phyloP scores from a whole-genome alignment of 164 flowering plant species.

The Pachysandra terminalis region DNA sequence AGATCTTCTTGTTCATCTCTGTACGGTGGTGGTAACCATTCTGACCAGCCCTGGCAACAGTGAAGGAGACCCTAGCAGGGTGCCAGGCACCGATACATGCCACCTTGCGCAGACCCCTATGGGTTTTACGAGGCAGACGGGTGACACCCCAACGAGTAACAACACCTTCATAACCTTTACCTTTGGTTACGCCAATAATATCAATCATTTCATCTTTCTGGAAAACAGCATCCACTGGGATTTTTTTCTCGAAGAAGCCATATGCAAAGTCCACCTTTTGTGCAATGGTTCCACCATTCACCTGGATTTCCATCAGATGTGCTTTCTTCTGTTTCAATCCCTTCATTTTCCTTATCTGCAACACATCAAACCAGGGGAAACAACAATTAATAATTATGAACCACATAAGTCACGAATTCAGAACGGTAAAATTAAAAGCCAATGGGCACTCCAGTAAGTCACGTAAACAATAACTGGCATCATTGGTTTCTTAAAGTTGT shows the following conservation, averaged over 20 bases:
- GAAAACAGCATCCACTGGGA: slow-evolving; percentile 76
- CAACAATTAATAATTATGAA: too few relatives aligned
- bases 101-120: slow-evolving; percentile 77
- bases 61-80: slow-evolving; percentile 79
- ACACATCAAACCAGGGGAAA: background rate
- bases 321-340: slow-evolving; percentile 88
- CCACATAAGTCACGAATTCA: too few relatives aligned
- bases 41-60: slow-evolving; percentile 87
- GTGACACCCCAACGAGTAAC: slow-evolving; percentile 91
- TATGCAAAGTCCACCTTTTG: slow-evolving; percentile 78
- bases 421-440: too few relatives aligned
- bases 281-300: slow-evolving; percentile 70
- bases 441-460: too few relatives aligned
- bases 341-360: slow-evolving; percentile 75
- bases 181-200: slow-evolving; percentile 77
- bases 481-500: too few relatives aligned
- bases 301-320: slow-evolving; percentile 83
- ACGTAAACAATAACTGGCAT: too few relatives aligned
- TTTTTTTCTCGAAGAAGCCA: slow-evolving; percentile 73
- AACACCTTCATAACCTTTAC: slow-evolving; percentile 86
- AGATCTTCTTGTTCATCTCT: slow-evolving; percentile 84
- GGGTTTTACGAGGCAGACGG: slow-evolving; percentile 79
- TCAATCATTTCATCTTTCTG: slow-evolving; percentile 89
- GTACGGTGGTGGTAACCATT: slow-evolving; percentile 85
- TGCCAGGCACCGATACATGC: slow-evolving; percentile 91